Evolutionary conservation across 768 basidiomycete species (phyloP), one percentile per base, ranked within the genome.

Genomic region (Tylopilus rubrobrunneus): DNA sequence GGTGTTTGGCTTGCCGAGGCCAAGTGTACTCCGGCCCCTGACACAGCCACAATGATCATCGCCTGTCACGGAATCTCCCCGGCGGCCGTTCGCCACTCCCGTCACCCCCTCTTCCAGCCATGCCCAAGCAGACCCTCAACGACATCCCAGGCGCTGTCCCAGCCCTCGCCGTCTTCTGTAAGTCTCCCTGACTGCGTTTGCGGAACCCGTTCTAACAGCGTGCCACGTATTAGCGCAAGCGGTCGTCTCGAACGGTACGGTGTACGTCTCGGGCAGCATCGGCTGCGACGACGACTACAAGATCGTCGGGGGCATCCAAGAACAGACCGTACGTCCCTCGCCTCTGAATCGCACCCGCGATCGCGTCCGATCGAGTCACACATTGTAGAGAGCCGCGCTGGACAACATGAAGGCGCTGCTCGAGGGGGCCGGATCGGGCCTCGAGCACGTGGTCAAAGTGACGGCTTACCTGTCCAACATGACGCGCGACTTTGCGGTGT

Each of bases 201-300:
- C 2, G 8, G 31, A 31, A 15, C 25, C 33, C 31, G 14, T 42
- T 19, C 36, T 56, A 40, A 40, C 34, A 31, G 31, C 31, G 7
- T 31, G 31, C 31, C 31, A 11, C 31, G 31, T 31, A 31, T 5
- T n/a, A 74, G 72, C 74, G 19, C 74, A 75, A 55, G 74, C 65
- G 1, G 64, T 71, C n/a, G 61, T 72, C 42, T 73, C 73, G 5
- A 60, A 59, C 17, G 65, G 68, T 11, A 65, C 51, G 8, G 64
- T 75, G 12, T 76, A 76, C n/a, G 69, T 73, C 25, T 76, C 75
- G 10, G 75, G 75, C 2, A 74, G 65, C 58, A 67, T 76, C 45
- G 75, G 75, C 17, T 68, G 63, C 47, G 60, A 67, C 37, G 41
- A 43, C 1, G 71, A 75, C 9, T 53, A 59, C 51, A 57, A 59